Base-by-base conservation (phyloP, 1,284 basidiomycete species). In the Neotropicomus parvogracilis region DNA sequence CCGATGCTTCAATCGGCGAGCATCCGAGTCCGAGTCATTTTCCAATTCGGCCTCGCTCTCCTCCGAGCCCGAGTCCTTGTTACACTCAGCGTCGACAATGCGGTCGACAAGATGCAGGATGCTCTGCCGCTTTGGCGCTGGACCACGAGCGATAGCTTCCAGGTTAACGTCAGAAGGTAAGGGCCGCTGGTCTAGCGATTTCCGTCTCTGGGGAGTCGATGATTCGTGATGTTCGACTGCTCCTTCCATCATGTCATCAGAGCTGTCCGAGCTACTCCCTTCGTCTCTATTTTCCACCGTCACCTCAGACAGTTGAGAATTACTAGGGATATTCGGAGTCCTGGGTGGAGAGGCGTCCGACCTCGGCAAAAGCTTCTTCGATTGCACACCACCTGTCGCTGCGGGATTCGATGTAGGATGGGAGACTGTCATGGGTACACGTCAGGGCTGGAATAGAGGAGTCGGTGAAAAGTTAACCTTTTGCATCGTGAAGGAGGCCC, bases 81-180 rank as follows among this genome's bases (percentile, higher is more conserved):
- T 32, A 2, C 41, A 44, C 2, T 52, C 37, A n/a, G 46, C 42
- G 4, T 16, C 33, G 31, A 40, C 36, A 21, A 66, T 48, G 26
- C 40, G 51, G 11, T 59, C 52, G 3, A 65, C 16, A 29, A 58
- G 13, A n/a, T 38, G 24, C 32, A 55, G 21, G 20, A 68, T 37
- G 27, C 50, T 55, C 26, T 49, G 50, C 0, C 38, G 44, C 16
- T 65, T 60, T 26, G 60, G 36, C 19, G 53, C 55, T 16, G 79
- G 77, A 13, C 78, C 78, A 52, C 70, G 73, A 21, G 81, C 67
- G 46, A 80, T 53, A 37, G 68, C 69, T 31, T 77, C 71, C n/a
- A 80, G 52, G 47, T 77, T 72, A 21, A 66, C 56, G 21, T 72
- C 59, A 10, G 58, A 59, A 8, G 60, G 57, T 0, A 44, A 53